Evolutionary conservation across 306 rosid species (phyloP).

Genomic region (Datisca glomerata): DNA sequence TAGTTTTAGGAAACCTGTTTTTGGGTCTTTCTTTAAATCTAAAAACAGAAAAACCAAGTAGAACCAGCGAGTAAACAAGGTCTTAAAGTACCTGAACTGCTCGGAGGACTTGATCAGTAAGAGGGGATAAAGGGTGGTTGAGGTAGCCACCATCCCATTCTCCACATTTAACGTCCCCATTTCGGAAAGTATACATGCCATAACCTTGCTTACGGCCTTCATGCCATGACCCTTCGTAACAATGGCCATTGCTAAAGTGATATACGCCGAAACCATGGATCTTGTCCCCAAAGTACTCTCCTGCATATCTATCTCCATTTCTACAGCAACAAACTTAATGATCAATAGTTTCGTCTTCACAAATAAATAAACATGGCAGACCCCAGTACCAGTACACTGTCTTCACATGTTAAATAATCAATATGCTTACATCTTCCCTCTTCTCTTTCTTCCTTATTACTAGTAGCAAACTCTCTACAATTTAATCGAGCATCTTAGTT

Average conservation of each 20-base stretch:
- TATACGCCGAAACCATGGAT: slow-evolving; percentile 97
- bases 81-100: slow-evolving; percentile 57
- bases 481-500: too few relatives aligned
- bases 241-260: slow-evolving; percentile 87
- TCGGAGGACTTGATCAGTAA: slow-evolving; percentile 40
- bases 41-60: too few relatives aligned
- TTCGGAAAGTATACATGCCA: slow-evolving; percentile 66
- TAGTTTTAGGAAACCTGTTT: not conserved
- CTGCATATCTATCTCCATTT: slow-evolving; percentile 96
- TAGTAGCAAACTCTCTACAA: too few relatives aligned
- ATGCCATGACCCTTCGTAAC: slow-evolving; percentile 97
- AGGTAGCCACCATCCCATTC: slow-evolving; percentile 91
- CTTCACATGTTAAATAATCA: too few relatives aligned
- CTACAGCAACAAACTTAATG: slow-evolving; percentile 27
- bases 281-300: slow-evolving; percentile 97
- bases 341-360: slow-evolving; percentile 3
- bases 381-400: too few relatives aligned
- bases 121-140: slow-evolving; percentile 50
- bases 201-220: slow-evolving; percentile 88
- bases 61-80: too few relatives aligned
- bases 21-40: too few relatives aligned
- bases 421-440: too few relatives aligned
- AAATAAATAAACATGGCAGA: not conserved
- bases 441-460: too few relatives aligned
- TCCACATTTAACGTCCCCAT: slow-evolving; percentile 60